phyloP scores from a whole-genome alignment of 495 filamentous ascomycete species.

The Neurospora hispaniola region DNA sequence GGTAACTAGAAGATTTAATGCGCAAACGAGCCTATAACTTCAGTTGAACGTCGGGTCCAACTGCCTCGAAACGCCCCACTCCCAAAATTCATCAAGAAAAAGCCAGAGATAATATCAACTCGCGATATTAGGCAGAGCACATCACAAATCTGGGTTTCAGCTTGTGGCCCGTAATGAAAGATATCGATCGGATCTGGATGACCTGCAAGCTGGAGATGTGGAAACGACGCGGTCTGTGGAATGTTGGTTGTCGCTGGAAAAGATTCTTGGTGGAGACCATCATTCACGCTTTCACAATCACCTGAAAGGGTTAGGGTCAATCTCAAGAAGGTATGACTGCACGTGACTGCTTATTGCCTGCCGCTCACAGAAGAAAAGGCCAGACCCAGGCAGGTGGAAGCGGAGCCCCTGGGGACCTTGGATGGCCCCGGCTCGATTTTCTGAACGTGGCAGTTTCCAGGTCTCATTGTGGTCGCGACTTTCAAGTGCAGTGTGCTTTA shows the following conservation, averaged over 20 bases:
- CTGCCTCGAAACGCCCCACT: background rate
- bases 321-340: background rate
- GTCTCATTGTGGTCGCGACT: background rate
- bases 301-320: background rate
- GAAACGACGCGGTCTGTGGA: background rate
- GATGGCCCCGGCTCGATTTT: conserved; percentile 15
- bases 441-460: conserved; percentile 39
- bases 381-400: conserved; percentile 6
- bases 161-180: background rate
- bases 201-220: background rate
- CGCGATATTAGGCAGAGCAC: background rate
- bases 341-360: background rate
- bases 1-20: background rate
- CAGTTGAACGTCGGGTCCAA: background rate
- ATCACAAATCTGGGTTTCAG: background rate
- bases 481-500: background rate
- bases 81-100: background rate
- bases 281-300: background rate
- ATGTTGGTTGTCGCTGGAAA: background rate
- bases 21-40: background rate
- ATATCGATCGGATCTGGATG: background rate
- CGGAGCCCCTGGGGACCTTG: background rate
- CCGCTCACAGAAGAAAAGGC: background rate
- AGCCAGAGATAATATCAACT: background rate
- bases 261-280: background rate